Conservation (phyloP, 257 asterid genomes). For the Ballota nigra region DNA sequence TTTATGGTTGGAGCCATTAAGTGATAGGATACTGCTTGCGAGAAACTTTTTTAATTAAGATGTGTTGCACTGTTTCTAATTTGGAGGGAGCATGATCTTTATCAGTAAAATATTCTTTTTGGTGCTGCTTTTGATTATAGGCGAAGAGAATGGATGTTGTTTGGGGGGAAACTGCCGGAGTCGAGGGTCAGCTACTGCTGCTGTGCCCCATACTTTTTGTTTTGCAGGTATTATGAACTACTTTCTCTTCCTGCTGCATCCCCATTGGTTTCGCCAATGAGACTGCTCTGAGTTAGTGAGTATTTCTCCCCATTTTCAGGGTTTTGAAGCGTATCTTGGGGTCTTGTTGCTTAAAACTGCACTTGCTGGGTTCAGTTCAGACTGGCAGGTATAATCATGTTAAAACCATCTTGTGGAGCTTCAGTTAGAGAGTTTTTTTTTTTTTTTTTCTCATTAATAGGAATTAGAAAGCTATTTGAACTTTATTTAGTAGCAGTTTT, state of each 20-base stretch:
- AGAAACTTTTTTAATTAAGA: neutral
- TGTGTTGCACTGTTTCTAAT: neutral
- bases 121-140: conserved; percentile 35
- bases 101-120: neutral
- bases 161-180: conserved; percentile 99
- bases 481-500: neutral
- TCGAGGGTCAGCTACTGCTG: conserved; percentile 83
- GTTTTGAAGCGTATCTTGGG: conserved; percentile 92
- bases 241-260: neutral
- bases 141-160: conserved; percentile 98
- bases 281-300: conserved; percentile 13
- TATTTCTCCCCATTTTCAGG: conserved; percentile 43
- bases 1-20: neutral
- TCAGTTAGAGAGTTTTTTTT: neutral
- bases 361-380: conserved; percentile 62
- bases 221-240: conserved; percentile 59
- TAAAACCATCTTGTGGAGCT: neutral
- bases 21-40: neutral
- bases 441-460: neutral
- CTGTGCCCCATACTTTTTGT: conserved; percentile 69
- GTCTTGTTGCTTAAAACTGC: conserved; percentile 80
- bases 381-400: conserved; percentile 75
- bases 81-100: neutral
- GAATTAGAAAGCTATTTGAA: neutral
- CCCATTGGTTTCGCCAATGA: neutral